Evolutionary conservation across 805 yeast genomes (phyloP).

Genomic region (Monosporozyma aerobia): DNA sequence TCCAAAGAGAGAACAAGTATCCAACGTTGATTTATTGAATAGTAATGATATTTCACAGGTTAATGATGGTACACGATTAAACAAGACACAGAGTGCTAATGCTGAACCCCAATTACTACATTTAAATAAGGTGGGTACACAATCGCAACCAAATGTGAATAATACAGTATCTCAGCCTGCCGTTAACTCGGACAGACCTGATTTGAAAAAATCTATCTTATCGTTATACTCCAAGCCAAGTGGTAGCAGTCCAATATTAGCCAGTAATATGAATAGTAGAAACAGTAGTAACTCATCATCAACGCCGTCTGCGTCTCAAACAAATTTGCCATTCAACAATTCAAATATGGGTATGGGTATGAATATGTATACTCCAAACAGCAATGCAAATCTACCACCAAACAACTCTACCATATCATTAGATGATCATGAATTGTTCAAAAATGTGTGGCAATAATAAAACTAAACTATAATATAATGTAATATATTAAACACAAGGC

Average conservation of each 20-base stretch:
- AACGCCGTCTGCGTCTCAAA: not conserved
- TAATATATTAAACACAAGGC: not conserved
- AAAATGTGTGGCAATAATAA: conserved; percentile 53
- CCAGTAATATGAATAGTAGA: not conserved
- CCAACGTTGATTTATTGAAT: not conserved
- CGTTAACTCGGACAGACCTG: conserved; percentile 47
- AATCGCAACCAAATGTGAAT: not conserved
- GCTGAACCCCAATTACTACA: not conserved
- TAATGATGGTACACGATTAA: not conserved
- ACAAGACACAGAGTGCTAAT: not conserved
- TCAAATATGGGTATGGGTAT: not conserved
- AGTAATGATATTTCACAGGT: not conserved
- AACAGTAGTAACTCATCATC: conserved; percentile 2
- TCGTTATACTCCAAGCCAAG: conserved; percentile 71
- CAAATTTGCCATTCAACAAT: not conserved
- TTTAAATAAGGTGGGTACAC: not conserved
- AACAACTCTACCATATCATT: conserved; percentile 23
- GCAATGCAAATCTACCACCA: conserved; percentile 6
- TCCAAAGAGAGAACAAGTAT: not conserved
- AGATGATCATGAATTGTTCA: conserved; percentile 55
- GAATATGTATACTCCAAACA: conserved; percentile 1
- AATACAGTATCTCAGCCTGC: conserved; percentile 2
- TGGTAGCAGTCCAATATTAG: not conserved
- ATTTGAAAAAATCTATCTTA: conserved; percentile 82
- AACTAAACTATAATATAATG: not conserved